Evolutionary conservation across 768 basidiomycete species (phyloP), one percentile per base, ranked within the genome.

Genomic region (Kondoa subrosea): DNA sequence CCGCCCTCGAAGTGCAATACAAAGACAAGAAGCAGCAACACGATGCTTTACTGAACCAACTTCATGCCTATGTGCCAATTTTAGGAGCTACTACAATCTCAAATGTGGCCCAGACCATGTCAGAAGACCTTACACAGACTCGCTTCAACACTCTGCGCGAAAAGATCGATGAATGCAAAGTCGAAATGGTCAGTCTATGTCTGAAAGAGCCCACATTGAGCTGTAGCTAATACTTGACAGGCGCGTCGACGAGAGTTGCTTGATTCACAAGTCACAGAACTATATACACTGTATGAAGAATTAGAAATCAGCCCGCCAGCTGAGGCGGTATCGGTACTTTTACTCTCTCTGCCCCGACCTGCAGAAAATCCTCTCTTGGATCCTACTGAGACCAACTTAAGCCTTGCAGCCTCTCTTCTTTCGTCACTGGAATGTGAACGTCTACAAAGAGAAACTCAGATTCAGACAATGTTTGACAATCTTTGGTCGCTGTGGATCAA

Each of bases 381-480:
- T 3, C 61, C 61, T 30, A 30, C 61, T 33, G 17, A 17, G 17
- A 12, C 15, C 3, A 63, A 63, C n/a, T 32, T 63, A 16, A 32
- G 17, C 3, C 61, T 63, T 16, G 30, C 30, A 21, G 61, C 61
- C 29, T 17, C 15, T 16, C n/a, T 32, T 3, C 61, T 63, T 12
- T 15, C 16, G 8, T 27, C 61, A 29, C 29, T 63, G 8, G 61
- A 63, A 30, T 3, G 8, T n/a, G 61, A 63, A 63, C 15, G 30
- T 17, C 3, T 32, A 12, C 26, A 16, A 3, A 15, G 69, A 33
- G 63, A 58, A 40, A n/a, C 8, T n/a, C 84, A 86, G 71, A 96
- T 99, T 32, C 93, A 99, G 76, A 82, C 85, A 0, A 86, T 96
- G 81, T 99, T 91, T 74, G 91, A 97, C 76, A 85, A 90, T 71